These are phyloP conservation scores for Aureobasidium musti DNA, from an alignment of 2,329 filamentous ascomycete genomes.

Conservation along the genomic window DNA sequence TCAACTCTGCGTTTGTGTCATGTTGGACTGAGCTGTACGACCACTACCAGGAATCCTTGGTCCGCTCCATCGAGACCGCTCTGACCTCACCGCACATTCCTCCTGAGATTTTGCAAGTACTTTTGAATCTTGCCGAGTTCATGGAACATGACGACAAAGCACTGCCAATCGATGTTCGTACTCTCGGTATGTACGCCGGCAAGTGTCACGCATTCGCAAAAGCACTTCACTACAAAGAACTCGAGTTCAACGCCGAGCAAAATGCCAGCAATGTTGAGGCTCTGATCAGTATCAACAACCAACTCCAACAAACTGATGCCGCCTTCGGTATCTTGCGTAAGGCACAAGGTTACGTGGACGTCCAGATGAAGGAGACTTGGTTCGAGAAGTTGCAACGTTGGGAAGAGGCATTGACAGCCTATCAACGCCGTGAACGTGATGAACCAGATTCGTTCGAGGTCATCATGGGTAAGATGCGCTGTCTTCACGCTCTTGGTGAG, in stretches of 20 bases:
- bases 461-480: slow-evolving; percentile 99
- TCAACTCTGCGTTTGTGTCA: slow-evolving; percentile 98
- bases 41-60: slow-evolving; percentile 94
- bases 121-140: slow-evolving; percentile 96
- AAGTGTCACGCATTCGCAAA: slow-evolving; percentile 98
- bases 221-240: slow-evolving; percentile 96
- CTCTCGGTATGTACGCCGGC: slow-evolving; percentile 89
- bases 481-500: slow-evolving; percentile 92
- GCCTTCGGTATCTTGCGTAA: slow-evolving; percentile 97
- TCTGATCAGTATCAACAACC: slow-evolving; percentile 98
- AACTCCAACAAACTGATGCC: slow-evolving; percentile 97
- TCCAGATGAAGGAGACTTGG: slow-evolving; percentile 96
- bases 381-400: slow-evolving; percentile 98
- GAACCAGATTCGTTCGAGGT: slow-evolving; percentile 78
- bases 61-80: slow-evolving; percentile 91
- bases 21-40: slow-evolving; percentile 99
- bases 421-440: slow-evolving; percentile 80
- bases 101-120: slow-evolving; percentile 87
- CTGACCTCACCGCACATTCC: slow-evolving; percentile 95
- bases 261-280: slow-evolving; percentile 95
- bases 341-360: slow-evolving; percentile 93
- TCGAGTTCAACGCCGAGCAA: slow-evolving; percentile 97
- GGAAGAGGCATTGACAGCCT: slow-evolving; percentile 94
- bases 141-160: slow-evolving; percentile 99
- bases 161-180: slow-evolving; percentile 92